Evolutionary conservation across 345 rosid genomes (phyloP), one percentile per base, ranked within the genome.

Genomic region (Eutrema japonicum): DNA sequence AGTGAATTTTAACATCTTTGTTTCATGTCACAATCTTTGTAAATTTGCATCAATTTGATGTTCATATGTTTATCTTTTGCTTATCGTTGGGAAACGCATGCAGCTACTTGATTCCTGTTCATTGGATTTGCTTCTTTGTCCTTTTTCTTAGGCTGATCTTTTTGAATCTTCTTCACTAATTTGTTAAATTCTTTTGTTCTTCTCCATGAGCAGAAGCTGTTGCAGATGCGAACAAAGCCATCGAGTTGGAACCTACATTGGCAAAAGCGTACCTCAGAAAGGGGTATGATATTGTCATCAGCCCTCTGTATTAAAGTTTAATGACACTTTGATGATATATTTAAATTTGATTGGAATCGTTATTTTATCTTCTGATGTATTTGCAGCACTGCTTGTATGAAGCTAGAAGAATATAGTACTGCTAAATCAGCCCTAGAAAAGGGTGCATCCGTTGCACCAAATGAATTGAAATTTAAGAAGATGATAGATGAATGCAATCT

Each of bases 171-270:
- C 42, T 29, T 22, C 10, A 2, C 18, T n/a, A 5, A 8, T 10
- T 70, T 2, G 16, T 33, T 65, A 41, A 68, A 68, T 53, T 68
- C 53, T 35, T 64, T 57, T 22, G 27, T 54, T 35, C 8, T 52
- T 61, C 8, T 48, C n/a, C 4, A 50, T 73, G 74, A 78, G 77
- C 85, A 91, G 97, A 89, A 80, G 97, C 95, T 35, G 84, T 89
- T 77, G 84, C 77, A 22, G 97, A 89, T 85, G 89, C 95, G 0
- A 82, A 78, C 71, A 82, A 76, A 73, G 95, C 97, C n/a, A 87
- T 91, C 35, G 82, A 77, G 78, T 79, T 91, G 85, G 86, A 87
- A 48, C 86, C 87, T 43, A 77, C 79, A 0, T 36, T 80, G 85
- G 79, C 83, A 3, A 91, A 84, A 82, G 91, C 95, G 2, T 87